A percentile compares a stretch with the other conserved stretches of the same genome.
Evolutionary conservation across 2,329 filamentous ascomycete species (phyloP).

Genomic region (Phyllosticta citrichinensis): DNA sequence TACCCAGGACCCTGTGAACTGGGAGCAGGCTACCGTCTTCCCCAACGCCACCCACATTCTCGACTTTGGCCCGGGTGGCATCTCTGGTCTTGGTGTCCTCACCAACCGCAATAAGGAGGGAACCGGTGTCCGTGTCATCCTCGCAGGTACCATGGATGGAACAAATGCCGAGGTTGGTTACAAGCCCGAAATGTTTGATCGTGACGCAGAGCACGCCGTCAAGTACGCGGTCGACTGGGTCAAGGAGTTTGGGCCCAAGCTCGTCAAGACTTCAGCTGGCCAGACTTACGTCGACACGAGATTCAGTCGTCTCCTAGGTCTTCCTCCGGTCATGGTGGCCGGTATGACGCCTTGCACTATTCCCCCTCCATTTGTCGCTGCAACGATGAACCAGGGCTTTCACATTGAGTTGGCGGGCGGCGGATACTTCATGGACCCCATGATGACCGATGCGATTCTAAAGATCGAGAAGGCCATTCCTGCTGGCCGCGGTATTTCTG

Average conservation of each 20-base stretch:
- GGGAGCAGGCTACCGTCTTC: constrained; percentile 92
- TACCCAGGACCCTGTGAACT: constrained; percentile 86
- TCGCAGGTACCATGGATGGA: constrained; percentile 87
- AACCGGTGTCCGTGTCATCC: constrained; percentile 89
- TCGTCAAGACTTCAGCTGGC: constrained; percentile 81
- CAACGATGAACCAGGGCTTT: constrained; percentile 44
- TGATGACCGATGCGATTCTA: constrained; percentile 36
- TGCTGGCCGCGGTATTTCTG: constrained; percentile 40
- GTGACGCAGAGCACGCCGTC: constrained; percentile 87
- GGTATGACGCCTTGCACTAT: constrained; percentile 41
- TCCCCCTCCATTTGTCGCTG: constrained; percentile 41
- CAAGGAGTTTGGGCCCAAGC: constrained; percentile 85
- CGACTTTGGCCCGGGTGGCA: constrained; percentile 93
- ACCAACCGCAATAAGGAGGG: constrained; percentile 99
- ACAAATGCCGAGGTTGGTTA: constrained; percentile 88
- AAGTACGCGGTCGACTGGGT: constrained; percentile 97
- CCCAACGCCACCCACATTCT: constrained; percentile 84
- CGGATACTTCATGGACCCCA: constrained; percentile 38
- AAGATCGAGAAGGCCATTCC: constrained; percentile 36
- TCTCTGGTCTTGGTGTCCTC: constrained; percentile 88
- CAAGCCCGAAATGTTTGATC: constrained; percentile 95
- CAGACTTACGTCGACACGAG: constrained; percentile 93
- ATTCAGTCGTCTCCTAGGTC: constrained; percentile 37
- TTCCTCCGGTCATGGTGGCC: constrained; percentile 39
- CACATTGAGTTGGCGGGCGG: constrained; percentile 41